Conservation (phyloP, 1,284 basidiomycete genomes). For the Sanghuangporus baumii region DNA sequence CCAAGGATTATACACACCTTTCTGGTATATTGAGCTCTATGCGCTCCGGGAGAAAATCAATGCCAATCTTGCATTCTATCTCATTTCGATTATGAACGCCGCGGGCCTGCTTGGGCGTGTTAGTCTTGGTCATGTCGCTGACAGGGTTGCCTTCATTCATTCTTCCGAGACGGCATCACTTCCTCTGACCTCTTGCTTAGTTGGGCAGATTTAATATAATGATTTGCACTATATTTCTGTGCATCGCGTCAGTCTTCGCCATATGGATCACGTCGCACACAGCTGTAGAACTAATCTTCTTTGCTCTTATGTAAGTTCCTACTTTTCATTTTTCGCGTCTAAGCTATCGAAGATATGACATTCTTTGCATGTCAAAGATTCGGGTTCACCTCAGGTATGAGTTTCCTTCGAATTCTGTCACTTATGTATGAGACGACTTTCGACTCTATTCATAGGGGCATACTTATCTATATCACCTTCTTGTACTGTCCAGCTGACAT, state of each 20-base stretch:
- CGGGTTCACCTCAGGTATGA: neutral
- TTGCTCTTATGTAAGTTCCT: neutral
- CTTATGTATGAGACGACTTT: neutral
- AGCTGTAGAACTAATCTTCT: neutral
- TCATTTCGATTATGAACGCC: neutral
- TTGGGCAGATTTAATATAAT: neutral
- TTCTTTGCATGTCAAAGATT: neutral
- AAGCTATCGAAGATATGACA: neutral
- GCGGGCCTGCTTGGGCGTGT: neutral
- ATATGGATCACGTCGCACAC: neutral
- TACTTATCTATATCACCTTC: neutral
- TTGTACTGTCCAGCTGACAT: neutral
- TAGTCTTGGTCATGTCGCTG: neutral
- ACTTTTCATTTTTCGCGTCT: neutral
- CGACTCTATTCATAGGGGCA: neutral
- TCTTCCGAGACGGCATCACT: neutral
- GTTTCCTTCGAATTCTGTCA: neutral
- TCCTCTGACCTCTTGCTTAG: neutral
- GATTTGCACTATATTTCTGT: neutral
- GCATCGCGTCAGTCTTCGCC: neutral
- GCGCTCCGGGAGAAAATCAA: neutral
- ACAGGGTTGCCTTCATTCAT: neutral
- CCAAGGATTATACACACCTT: neutral
- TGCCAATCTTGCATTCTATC: neutral
- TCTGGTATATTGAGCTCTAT: neutral